Conservation (phyloP, 176 grass and related monocot species). For the Cenchrus americanus region DNA sequence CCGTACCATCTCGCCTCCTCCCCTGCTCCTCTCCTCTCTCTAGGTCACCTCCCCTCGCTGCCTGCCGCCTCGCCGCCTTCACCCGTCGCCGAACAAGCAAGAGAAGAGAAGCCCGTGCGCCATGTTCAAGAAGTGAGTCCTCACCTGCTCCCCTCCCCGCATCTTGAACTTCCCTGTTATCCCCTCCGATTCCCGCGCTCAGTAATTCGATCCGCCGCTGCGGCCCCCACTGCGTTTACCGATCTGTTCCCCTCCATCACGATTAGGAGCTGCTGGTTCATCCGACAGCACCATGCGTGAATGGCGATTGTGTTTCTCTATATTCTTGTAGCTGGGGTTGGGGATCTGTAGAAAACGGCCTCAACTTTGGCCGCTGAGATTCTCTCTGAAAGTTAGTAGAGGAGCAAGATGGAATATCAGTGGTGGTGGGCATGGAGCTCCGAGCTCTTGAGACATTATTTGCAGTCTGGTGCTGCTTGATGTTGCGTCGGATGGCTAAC, state of each 20-base stretch:
- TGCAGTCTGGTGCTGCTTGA: neutral
- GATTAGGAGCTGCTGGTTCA: neutral
- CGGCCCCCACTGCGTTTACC: neutral
- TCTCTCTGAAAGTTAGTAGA: neutral
- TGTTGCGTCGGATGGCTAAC: neutral
- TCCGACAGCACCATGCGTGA: neutral
- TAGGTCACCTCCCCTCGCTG: neutral
- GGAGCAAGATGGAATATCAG: neutral
- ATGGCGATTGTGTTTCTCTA: neutral
- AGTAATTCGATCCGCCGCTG: neutral
- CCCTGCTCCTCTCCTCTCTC: neutral
- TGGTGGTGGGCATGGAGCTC: neutral
- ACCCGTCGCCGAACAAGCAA: conserved; percentile 15
- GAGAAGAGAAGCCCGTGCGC: neutral
- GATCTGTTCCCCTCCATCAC: conserved; percentile 10
- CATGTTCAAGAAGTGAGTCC: conserved; percentile 75
- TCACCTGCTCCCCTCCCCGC: neutral
- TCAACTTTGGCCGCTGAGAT: neutral
- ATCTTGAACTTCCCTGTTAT: neutral
- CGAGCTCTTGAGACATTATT: neutral
- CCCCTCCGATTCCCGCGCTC: neutral
- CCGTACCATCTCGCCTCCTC: neutral
- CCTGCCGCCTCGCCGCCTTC: neutral
- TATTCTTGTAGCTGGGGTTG: neutral
- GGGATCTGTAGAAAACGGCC: neutral